These are phyloP conservation scores for Dactylellina haptotyla DNA, from an alignment of 2,329 filamentous ascomycete species.

Conservation along the genomic window DNA sequence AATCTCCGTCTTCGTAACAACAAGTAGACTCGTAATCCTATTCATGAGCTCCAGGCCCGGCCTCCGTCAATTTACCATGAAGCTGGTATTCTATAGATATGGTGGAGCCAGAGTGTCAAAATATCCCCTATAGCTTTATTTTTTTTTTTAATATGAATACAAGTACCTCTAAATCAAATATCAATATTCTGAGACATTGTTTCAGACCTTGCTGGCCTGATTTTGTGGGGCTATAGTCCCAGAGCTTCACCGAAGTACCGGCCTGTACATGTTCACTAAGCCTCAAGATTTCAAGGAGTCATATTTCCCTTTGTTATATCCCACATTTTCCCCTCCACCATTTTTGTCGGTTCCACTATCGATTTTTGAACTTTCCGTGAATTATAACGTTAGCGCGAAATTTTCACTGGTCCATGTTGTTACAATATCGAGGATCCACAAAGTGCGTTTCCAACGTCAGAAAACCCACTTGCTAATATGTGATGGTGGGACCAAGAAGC, in stretches of 20 bases:
- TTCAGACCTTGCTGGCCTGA: background rate
- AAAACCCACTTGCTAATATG: background rate
- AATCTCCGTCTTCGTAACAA: too few species aligned
- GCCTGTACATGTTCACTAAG: too few species aligned
- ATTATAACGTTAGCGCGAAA: slow-evolving; percentile 8
- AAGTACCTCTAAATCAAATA: background rate
- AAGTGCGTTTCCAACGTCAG: background rate
- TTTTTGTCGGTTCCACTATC: background rate
- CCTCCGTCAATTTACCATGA: too few species aligned
- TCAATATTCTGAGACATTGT: background rate
- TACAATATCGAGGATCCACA: background rate
- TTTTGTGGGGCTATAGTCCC: too few species aligned
- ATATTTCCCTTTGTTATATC: background rate
- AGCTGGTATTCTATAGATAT: too few species aligned
- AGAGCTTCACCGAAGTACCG: too few species aligned
- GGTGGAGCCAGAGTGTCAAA: too few species aligned
- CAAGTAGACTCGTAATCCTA: too few species aligned
- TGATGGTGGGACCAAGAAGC: background rate
- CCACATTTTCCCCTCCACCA: background rate
- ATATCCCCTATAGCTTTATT: background rate
- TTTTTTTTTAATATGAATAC: background rate
- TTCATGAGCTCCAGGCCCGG: too few species aligned
- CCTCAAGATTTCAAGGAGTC: background rate
- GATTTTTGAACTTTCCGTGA: background rate
- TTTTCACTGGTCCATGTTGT: background rate